Conservation (phyloP, 352 stramenopile genomes). For the Phytophthora tentaculata region DNA sequence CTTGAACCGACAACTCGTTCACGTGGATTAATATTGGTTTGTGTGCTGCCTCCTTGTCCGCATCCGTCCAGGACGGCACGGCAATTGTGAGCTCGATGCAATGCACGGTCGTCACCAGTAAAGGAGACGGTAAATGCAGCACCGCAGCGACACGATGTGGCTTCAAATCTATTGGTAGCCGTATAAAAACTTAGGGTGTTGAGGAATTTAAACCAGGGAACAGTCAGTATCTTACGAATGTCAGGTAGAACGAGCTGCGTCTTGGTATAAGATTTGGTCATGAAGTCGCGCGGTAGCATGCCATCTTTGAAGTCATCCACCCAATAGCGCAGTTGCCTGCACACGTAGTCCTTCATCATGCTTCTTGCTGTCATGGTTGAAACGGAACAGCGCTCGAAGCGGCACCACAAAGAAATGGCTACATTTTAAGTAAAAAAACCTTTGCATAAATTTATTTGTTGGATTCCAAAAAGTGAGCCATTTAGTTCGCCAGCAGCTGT, state of each 20-base stretch:
- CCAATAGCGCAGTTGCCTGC: conserved; percentile 71
- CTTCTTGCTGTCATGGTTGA: conserved; percentile 30
- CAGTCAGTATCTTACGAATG: conserved; percentile 41
- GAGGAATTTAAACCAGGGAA: too few relatives aligned
- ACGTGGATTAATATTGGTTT: conserved; percentile 55
- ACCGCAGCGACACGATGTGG: conserved; percentile 58
- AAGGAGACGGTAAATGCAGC: conserved; percentile 46
- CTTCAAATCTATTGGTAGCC: conserved; percentile 65
- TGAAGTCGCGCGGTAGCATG: conserved; percentile 65
- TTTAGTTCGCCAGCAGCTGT: background rate
- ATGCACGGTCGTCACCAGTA: conserved; percentile 60
- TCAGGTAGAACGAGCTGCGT: conserved; percentile 55
- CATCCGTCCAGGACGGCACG: conserved; percentile 60
- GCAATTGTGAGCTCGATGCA: conserved; percentile 63
- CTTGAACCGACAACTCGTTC: conserved; percentile 57
- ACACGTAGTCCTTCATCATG: conserved; percentile 78
- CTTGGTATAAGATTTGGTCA: conserved; percentile 52
- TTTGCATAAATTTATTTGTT: conserved; percentile 1
- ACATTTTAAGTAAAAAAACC: conserved; percentile 18
- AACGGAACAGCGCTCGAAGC: conserved; percentile 20
- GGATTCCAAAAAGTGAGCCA: background rate
- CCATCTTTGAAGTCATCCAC: conserved; percentile 66
- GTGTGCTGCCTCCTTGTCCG: conserved; percentile 58
- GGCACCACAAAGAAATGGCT: conserved; percentile 13
- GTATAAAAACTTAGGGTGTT: too few relatives aligned